Percentiles rank a stretch among this genome's conserved stretches.
These are phyloP conservation scores for Xanthoconium stramineum DNA, from an alignment of 768 basidiomycete genomes.

Conservation along the genomic window DNA sequence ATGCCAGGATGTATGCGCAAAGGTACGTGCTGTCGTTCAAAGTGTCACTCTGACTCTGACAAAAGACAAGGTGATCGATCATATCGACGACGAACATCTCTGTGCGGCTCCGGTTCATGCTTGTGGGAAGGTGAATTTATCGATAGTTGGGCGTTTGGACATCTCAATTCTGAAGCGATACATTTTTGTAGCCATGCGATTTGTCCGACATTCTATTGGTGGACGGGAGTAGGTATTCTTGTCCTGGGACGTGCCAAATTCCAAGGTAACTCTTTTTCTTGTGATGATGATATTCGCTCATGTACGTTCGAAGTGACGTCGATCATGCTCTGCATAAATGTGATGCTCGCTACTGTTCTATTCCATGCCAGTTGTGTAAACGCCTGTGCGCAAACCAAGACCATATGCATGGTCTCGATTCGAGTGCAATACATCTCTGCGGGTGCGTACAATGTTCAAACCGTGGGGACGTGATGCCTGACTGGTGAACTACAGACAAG, in stretches of 20 bases:
- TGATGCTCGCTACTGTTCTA: too few relatives aligned
- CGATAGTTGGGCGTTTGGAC: too few relatives aligned
- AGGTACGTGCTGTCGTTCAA: conserved; percentile 32
- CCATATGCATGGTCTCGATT: too few relatives aligned
- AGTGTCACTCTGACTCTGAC: not conserved
- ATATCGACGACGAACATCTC: conserved; percentile 46
- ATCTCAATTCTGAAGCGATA: not conserved
- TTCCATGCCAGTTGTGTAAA: too few relatives aligned
- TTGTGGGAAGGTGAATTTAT: conserved; percentile 47
- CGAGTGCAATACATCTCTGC: too few relatives aligned
- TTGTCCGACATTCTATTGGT: conserved; percentile 26
- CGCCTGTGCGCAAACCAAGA: too few relatives aligned
- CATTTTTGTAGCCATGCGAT: conserved; percentile 38
- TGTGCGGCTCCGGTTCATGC: conserved; percentile 53
- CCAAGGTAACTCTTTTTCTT: conserved; percentile 17
- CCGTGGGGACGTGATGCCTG: conserved; percentile 15
- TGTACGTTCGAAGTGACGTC: not conserved
- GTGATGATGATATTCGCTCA: conserved; percentile 26
- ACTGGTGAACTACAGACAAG: conserved; percentile 38
- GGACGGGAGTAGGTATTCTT: conserved; percentile 30
- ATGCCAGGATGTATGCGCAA: conserved; percentile 50
- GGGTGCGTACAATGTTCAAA: too few relatives aligned
- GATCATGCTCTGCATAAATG: too few relatives aligned
- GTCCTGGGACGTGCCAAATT: conserved; percentile 40
- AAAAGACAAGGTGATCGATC: conserved; percentile 40